phyloP scores from a whole-genome alignment of 2,329 filamentous ascomycete species.

The Colletotrichum horii region DNA sequence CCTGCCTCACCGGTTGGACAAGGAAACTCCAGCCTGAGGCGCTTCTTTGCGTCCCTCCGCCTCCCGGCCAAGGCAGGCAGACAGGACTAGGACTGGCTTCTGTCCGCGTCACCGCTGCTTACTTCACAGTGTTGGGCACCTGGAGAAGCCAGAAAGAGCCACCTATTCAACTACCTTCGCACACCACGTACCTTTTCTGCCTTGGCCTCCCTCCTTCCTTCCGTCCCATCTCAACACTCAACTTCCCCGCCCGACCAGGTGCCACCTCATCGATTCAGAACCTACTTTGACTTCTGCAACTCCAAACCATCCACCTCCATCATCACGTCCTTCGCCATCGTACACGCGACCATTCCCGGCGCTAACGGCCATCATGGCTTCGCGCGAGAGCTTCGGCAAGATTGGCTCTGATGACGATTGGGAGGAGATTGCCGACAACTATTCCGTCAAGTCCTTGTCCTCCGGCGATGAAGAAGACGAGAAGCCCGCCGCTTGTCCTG shows the following conservation, averaged over 20 bases:
- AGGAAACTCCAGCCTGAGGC: not conserved
- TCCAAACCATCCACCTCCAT: not conserved
- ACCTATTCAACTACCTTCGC: not conserved
- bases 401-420: constrained; percentile 27
- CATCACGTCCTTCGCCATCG: not conserved
- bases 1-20: not conserved
- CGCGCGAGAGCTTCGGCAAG: not conserved
- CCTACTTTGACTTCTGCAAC: not conserved
- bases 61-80: not conserved
- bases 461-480: constrained; percentile 23
- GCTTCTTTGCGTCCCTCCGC: not conserved
- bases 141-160: not conserved
- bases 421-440: constrained; percentile 29
- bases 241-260: not conserved
- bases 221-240: not conserved
- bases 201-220: not conserved
- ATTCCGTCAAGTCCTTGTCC: constrained; percentile 30
- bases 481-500: not conserved
- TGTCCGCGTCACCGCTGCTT: not conserved
- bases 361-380: not conserved
- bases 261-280: not conserved
- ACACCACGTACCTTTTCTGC: not conserved
- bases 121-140: not conserved
- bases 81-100: not conserved
- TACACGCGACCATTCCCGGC: not conserved